Evolutionary conservation across 2,329 filamentous ascomycete genomes (phyloP).

Genomic region (Sporothrix inflata): DNA sequence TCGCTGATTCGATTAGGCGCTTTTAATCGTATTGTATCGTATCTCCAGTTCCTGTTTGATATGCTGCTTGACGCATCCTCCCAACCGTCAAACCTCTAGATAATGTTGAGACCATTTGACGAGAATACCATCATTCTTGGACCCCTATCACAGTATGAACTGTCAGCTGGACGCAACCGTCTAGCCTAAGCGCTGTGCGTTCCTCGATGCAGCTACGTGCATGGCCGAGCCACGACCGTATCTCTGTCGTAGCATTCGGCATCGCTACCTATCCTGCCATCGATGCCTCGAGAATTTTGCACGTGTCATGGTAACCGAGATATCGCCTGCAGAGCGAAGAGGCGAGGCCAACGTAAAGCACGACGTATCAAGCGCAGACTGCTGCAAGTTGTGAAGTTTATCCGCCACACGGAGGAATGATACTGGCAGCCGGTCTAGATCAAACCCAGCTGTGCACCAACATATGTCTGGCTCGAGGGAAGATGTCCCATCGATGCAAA

Average conservation of each 20-base stretch:
- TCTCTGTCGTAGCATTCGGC: constrained; percentile 9
- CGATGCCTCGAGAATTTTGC: not conserved
- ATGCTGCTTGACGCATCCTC: too few relatives aligned
- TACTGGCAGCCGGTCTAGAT: not conserved
- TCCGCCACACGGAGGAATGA: not conserved
- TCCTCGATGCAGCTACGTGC: not conserved
- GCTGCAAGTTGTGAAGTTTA: not conserved
- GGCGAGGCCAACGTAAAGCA: not conserved
- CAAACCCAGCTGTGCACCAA: not conserved
- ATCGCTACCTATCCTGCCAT: not conserved
- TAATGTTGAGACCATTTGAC: too few relatives aligned
- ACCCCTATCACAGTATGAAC: not conserved
- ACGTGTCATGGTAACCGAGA: constrained; percentile 6
- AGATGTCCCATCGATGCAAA: too few relatives aligned
- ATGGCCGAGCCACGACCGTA: not conserved
- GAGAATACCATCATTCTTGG: too few relatives aligned
- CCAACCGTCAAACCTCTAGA: too few relatives aligned
- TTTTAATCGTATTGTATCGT: too few relatives aligned
- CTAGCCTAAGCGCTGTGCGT: not conserved
- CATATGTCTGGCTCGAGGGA: not conserved
- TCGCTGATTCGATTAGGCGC: too few relatives aligned
- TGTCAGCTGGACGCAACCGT: not conserved
- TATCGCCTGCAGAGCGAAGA: not conserved
- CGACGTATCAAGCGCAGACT: not conserved
- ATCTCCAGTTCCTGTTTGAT: too few relatives aligned